Conservation (phyloP, 2,329 filamentous ascomycete genomes). For the Paecilomyces fulvus region DNA sequence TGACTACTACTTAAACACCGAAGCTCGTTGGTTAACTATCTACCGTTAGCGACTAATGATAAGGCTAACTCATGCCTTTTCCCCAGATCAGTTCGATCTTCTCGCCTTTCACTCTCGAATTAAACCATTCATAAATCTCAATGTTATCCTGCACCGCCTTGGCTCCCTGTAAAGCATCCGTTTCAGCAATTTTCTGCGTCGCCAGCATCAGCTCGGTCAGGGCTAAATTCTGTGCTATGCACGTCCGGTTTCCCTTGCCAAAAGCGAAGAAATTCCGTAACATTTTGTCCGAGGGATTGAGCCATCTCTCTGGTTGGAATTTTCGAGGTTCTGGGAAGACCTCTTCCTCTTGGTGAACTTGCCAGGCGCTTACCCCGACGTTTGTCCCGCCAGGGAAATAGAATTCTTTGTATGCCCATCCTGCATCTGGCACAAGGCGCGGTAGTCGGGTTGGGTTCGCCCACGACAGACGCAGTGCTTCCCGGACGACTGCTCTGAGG, state of each 20-base stretch:
- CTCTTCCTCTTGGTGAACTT: slow-evolving; percentile 38
- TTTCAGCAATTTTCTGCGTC: slow-evolving; percentile 35
- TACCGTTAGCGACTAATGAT: not conserved
- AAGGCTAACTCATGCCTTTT: not conserved
- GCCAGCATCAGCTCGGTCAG: slow-evolving; percentile 36
- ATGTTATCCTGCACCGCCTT: slow-evolving; percentile 33
- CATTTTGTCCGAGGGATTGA: slow-evolving; percentile 31
- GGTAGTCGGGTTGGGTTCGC: slow-evolving; percentile 46
- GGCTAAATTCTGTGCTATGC: slow-evolving; percentile 44
- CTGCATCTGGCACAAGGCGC: slow-evolving; percentile 36
- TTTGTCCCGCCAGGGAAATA: slow-evolving; percentile 38
- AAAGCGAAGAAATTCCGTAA: slow-evolving; percentile 41
- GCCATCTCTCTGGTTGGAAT: slow-evolving; percentile 45
- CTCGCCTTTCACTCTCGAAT: slow-evolving; percentile 43
- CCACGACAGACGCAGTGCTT: slow-evolving; percentile 43
- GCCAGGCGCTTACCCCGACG: slow-evolving; percentile 39
- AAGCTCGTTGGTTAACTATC: not conserved
- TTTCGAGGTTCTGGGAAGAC: slow-evolving; percentile 35
- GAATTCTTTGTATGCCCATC: slow-evolving; percentile 27
- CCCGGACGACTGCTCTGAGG: slow-evolving; percentile 42
- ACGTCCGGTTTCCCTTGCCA: slow-evolving; percentile 40
- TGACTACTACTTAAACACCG: not conserved
- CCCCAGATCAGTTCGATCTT: slow-evolving; percentile 32
- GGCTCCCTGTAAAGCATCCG: slow-evolving; percentile 38
- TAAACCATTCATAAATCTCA: slow-evolving; percentile 50